phyloP scores from a whole-genome alignment of 352 stramenopile species.

The Achlya hypogyna region DNA sequence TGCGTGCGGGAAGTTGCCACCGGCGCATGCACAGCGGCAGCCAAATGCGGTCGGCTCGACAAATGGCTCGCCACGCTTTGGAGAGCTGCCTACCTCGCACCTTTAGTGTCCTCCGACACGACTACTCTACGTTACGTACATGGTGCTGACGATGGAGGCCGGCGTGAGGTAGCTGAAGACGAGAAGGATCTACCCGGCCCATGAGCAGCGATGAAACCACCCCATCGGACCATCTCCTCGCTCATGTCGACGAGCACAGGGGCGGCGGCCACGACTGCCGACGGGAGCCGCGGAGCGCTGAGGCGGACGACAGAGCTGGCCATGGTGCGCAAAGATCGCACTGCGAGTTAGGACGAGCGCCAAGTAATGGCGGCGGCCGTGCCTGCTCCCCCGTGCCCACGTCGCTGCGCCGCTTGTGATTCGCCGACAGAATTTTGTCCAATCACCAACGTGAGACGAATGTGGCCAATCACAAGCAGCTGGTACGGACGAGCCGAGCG shows the following conservation, averaged over 20 bases:
- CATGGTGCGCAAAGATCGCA: background rate
- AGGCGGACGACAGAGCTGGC: background rate
- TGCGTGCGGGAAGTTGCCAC: background rate
- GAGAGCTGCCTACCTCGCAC: background rate
- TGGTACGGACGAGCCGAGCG: background rate
- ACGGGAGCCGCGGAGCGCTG: background rate
- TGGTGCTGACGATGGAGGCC: background rate
- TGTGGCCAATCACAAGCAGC: background rate
- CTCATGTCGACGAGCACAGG: slow-evolving; percentile 4
- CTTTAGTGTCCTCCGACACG: background rate
- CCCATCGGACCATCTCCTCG: slow-evolving; percentile 9
- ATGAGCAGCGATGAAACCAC: background rate
- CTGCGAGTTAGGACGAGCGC: background rate
- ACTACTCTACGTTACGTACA: background rate
- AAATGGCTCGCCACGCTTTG: slow-evolving; percentile 8
- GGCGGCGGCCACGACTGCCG: too few relatives aligned
- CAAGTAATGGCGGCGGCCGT: background rate
- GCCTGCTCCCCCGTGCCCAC: background rate
- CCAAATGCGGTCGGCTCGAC: slow-evolving; percentile 6
- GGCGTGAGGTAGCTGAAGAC: slow-evolving; percentile 13
- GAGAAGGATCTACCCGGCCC: slow-evolving; percentile 4
- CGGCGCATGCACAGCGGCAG: background rate
- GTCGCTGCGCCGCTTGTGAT: background rate
- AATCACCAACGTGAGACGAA: background rate
- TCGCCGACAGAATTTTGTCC: background rate